These are phyloP conservation scores for Pelargonium citronellum DNA, from an alignment of 441 rosid species.

Conservation along the genomic window DNA sequence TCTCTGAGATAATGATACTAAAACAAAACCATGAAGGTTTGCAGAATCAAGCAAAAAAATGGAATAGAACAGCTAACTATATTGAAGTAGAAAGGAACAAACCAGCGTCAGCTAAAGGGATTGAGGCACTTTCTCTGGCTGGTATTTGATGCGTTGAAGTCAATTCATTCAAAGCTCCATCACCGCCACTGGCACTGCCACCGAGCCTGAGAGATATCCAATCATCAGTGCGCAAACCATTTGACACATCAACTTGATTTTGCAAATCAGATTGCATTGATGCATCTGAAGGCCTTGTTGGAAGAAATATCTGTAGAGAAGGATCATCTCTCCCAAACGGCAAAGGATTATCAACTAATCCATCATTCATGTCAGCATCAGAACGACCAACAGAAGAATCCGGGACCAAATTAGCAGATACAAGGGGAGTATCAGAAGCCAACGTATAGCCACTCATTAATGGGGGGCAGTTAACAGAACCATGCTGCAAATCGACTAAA, in stretches of 20 bases:
- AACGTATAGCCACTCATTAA: constrained; percentile 57
- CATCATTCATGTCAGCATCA: constrained; percentile 49
- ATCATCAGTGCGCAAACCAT: constrained; percentile 69
- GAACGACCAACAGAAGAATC: constrained; percentile 51
- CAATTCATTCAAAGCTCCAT: constrained; percentile 44
- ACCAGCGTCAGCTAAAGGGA: constrained; percentile 65
- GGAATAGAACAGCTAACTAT: not conserved
- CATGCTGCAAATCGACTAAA: constrained; percentile 52
- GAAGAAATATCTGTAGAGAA: constrained; percentile 87
- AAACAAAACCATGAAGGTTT: not conserved
- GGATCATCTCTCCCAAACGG: constrained; percentile 82
- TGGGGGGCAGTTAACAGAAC: constrained; percentile 49
- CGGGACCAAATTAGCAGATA: constrained; percentile 39
- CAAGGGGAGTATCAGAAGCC: constrained; percentile 56
- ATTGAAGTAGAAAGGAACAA: constrained; percentile 31
- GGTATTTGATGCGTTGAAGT: constrained; percentile 50
- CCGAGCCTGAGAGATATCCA: constrained; percentile 97
- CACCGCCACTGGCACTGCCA: constrained; percentile 37
- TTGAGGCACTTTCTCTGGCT: constrained; percentile 43
- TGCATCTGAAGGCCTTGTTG: constrained; percentile 68
- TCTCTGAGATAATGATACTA: not conserved
- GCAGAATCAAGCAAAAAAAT: not conserved
- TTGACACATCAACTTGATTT: constrained; percentile 64
- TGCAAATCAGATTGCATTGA: constrained; percentile 50
- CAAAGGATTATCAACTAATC: constrained; percentile 79